Base-by-base conservation (phyloP, 768 basidiomycete species). In the Kwoniella sp. region DNA sequence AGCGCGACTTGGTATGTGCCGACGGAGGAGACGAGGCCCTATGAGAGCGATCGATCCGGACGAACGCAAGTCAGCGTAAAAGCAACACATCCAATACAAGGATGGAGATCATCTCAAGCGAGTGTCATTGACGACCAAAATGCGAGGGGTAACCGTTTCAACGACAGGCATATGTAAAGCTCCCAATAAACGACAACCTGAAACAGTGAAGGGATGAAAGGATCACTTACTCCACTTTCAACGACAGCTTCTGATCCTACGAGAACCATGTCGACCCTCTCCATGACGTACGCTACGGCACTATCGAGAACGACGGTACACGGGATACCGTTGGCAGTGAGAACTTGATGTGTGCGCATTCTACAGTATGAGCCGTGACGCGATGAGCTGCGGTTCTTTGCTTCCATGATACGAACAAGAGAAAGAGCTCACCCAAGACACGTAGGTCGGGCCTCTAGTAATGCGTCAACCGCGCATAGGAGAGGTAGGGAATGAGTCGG, bases 201-300 rank as follows among this genome's bases (percentile, higher is more conserved):
- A 44, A 24, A 15, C 29, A 44, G 22, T 26, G 27, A 25, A 4
- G 65, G 69, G 19, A 47, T 33, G 71, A 55, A 90, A 93, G 91
- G 29, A 44, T 24, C 33, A 64, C 74, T 65, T 50, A 76, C 74
- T 48, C 96, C 96, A 67, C 90, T 92, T 81, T 98, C 96, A 5
- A 96, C 95, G 26, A 99, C 94, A 8, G 94, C 96, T 82, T 99
- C 96, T 44, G 93, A 93, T 30, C 96, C 96, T 44, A 98, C 93
- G 52, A 99, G 85, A 54, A 95, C 90, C 78, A 95, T 90, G 79
- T 95, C 91, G 21, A 95, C 92, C 71, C 90, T 88, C 68, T 95
- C 91, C 90, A 99, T 97, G 71, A 91, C 87, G 82, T 97, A 98
- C 40, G 92, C 92, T 3, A 98, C 94, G 1, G 95, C 93, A 15